phyloP scores from a whole-genome alignment of 1,284 basidiomycete genomes.

The Exobasidium rhododendri region DNA sequence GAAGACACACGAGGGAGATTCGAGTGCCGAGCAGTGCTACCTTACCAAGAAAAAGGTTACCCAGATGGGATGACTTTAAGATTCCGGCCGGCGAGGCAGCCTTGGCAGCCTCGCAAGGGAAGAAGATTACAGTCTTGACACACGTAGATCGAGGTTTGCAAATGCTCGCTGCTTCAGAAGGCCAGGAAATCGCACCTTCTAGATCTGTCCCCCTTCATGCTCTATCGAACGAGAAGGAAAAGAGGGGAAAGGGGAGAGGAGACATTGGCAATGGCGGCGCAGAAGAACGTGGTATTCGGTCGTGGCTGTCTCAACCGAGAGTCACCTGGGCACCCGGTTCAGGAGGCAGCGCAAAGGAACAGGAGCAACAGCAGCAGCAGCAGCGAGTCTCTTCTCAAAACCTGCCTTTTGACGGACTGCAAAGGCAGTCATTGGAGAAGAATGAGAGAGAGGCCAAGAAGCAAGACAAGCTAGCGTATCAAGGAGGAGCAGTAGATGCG shows the following conservation, averaged over 20 bases:
- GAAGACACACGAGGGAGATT: constrained; percentile 48
- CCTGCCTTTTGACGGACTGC: not conserved
- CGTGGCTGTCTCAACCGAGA: not conserved
- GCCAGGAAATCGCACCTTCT: constrained; percentile 11
- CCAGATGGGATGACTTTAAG: constrained; percentile 50
- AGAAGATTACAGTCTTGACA: constrained; percentile 26
- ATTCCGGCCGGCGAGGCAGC: constrained; percentile 39
- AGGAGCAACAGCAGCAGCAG: not conserved
- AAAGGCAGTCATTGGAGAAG: constrained; percentile 9
- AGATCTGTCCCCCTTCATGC: not conserved
- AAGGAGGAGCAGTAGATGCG: constrained; percentile 10
- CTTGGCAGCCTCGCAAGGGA: constrained; percentile 28
- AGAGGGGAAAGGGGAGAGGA: not conserved
- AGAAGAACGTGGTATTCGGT: not conserved
- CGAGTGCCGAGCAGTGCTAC: constrained; percentile 30
- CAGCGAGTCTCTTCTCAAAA: constrained; percentile 5
- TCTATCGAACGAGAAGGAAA: not conserved
- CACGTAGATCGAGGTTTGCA: constrained; percentile 49
- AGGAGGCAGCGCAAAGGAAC: not conserved
- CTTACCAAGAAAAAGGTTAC: constrained; percentile 41
- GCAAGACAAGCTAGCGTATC: constrained; percentile 8
- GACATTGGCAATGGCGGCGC: not conserved
- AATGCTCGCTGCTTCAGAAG: constrained; percentile 22
- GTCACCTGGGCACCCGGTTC: not conserved
- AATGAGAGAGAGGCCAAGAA: constrained; percentile 10